Conservation (phyloP, 2,329 filamentous ascomycete species). For the Alternaria sp. region DNA sequence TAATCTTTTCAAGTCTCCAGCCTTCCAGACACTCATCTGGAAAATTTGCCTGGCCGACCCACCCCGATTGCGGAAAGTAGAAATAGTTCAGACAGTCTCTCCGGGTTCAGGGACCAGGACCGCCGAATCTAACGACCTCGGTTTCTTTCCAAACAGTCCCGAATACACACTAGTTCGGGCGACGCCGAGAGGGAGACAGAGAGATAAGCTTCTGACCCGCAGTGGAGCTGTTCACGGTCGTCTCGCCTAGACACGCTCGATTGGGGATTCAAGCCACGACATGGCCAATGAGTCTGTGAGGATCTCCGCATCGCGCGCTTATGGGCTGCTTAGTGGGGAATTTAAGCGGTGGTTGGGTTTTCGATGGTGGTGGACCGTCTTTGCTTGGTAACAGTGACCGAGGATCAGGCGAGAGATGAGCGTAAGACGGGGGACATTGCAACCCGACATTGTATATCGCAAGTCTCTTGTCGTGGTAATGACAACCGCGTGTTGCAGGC, state of each 20-base stretch:
- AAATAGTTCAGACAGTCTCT: neutral
- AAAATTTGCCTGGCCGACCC: slow-evolving; percentile 27
- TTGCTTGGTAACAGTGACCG: slow-evolving; percentile 2
- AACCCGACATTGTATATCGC: neutral
- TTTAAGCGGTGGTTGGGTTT: neutral
- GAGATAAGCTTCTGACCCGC: slow-evolving; percentile 18
- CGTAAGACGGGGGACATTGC: neutral
- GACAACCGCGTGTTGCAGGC: neutral
- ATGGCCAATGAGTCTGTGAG: slow-evolving; percentile 8
- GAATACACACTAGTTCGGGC: slow-evolving; percentile 1
- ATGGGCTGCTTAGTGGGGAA: neutral
- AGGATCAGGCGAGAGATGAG: slow-evolving; percentile 8
- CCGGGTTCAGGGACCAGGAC: slow-evolving; percentile 11
- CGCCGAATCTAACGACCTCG: slow-evolving; percentile 11
- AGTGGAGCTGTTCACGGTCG: slow-evolving; percentile 16
- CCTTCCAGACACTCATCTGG: slow-evolving; percentile 8
- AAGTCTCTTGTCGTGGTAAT: neutral
- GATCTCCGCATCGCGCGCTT: slow-evolving; percentile 3
- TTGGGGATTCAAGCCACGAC: slow-evolving; percentile 4
- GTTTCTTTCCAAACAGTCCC: neutral
- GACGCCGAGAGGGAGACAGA: neutral
- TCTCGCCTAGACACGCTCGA: slow-evolving; percentile 15
- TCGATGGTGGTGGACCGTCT: neutral
- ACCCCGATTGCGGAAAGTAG: slow-evolving; percentile 8
- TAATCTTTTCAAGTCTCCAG: neutral